Percentiles rank a stretch among this genome's conserved stretches.
phyloP scores from a whole-genome alignment of 108 stramenopile genomes.

The Asterionellopsis glacialis region DNA sequence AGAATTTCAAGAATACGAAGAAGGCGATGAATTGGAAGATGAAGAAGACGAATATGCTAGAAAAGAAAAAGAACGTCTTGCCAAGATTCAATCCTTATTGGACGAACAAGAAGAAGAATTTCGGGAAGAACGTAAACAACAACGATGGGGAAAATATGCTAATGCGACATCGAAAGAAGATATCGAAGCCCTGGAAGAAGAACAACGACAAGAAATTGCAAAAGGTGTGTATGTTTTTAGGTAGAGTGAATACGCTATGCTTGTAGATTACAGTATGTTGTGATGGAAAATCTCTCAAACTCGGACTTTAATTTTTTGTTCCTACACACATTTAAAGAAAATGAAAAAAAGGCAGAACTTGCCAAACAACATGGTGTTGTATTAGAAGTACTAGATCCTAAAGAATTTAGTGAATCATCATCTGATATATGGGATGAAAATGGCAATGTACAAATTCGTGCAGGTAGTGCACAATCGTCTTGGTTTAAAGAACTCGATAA shows the following conservation, averaged over 20 bases:
- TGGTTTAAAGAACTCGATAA: slow-evolving; percentile 72
- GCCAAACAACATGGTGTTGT: slow-evolving; percentile 50
- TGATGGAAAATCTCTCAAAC: no score
- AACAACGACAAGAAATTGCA: slow-evolving; percentile 37
- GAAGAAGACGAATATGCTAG: slow-evolving; percentile 8
- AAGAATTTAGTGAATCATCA: slow-evolving; percentile 5
- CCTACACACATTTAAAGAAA: slow-evolving; percentile 21
- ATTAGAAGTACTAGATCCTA: slow-evolving; percentile 53
- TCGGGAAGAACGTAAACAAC: slow-evolving; percentile 47
- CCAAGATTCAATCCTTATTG: slow-evolving; percentile 34
- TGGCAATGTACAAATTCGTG: slow-evolving; percentile 24
- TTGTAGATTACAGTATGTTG: no score
- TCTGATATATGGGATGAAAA: slow-evolving; percentile 19
- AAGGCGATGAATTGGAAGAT: slow-evolving; percentile 6
- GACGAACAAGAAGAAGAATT: slow-evolving; percentile 59
- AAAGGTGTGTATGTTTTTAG: slow-evolving; percentile 17
- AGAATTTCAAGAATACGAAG: neutral
- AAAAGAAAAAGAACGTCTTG: slow-evolving; percentile 15
- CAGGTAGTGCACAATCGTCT: slow-evolving; percentile 11
- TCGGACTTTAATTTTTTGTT: slow-evolving; percentile 2
- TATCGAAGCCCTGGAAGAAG: slow-evolving; percentile 30
- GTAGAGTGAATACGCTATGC: no score
- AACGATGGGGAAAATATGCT: slow-evolving; percentile 67
- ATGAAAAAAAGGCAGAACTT: slow-evolving; percentile 36
- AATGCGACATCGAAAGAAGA: slow-evolving; percentile 53